Percentiles rank a stretch among this genome's conserved stretches.
These are phyloP conservation scores for Aureobasidium pullulans DNA, from an alignment of 2,329 filamentous ascomycete genomes.

Conservation along the genomic window DNA sequence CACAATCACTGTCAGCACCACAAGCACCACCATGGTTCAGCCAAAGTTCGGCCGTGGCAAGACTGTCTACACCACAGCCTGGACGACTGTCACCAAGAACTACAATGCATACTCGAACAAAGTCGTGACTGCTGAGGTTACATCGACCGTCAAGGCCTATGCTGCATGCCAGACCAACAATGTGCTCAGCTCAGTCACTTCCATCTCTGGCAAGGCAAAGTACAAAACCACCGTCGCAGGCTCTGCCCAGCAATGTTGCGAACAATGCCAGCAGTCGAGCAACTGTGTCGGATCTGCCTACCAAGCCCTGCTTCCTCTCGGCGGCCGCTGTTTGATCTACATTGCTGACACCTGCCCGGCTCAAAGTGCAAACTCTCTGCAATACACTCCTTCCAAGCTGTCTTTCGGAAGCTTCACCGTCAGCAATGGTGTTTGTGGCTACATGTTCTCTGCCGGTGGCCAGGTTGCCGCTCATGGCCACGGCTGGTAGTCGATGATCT, in stretches of 20 bases:
- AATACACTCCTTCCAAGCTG: background rate
- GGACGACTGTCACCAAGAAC: slow-evolving; percentile 3
- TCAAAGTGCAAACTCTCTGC: background rate
- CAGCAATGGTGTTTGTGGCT: slow-evolving; percentile 7
- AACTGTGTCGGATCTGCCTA: slow-evolving; percentile 7
- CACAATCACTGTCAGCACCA: slow-evolving; percentile 11
- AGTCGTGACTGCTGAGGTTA: slow-evolving; percentile 6
- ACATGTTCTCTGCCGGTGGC: background rate
- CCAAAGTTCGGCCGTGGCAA: slow-evolving; percentile 3
- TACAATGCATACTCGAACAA: slow-evolving; percentile 11
- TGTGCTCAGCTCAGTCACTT: slow-evolving; percentile 8
- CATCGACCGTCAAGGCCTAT: slow-evolving; percentile 12
- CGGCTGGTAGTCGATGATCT: background rate
- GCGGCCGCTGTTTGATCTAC: slow-evolving; percentile 7
- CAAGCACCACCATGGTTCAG: background rate
- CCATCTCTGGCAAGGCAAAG: slow-evolving; percentile 5
- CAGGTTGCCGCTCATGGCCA: background rate
- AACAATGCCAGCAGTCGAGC: slow-evolving; percentile 13
- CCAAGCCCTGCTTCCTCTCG: slow-evolving; percentile 5
- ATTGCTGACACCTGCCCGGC: slow-evolving; percentile 1
- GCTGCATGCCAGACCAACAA: slow-evolving; percentile 16
- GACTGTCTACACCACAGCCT: slow-evolving; percentile 7
- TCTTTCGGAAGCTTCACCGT: background rate
- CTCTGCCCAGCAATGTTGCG: slow-evolving; percentile 14
- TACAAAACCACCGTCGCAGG: slow-evolving; percentile 12